Conservation (phyloP, 768 basidiomycete genomes). For the Sutorius australiensis region DNA sequence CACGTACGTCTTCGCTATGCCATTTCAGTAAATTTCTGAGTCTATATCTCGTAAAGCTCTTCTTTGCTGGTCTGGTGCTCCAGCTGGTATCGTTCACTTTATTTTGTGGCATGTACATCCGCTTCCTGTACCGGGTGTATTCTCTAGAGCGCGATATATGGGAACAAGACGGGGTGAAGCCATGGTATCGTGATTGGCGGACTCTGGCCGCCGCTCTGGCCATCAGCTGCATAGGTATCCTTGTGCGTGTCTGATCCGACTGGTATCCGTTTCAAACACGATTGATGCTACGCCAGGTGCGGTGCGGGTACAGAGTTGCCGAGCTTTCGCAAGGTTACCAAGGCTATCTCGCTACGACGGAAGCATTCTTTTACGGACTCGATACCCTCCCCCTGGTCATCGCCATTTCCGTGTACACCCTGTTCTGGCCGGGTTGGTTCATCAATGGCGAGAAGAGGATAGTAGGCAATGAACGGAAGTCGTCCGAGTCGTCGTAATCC, state of each 20-base stretch:
- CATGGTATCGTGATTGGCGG: slow-evolving; percentile 59
- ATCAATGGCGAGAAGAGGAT: slow-evolving; percentile 23
- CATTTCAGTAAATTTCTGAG: slow-evolving; percentile 24
- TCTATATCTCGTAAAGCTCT: slow-evolving; percentile 45
- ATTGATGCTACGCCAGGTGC: slow-evolving; percentile 41
- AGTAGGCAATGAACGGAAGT: neutral
- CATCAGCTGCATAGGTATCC: slow-evolving; percentile 58
- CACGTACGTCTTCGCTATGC: slow-evolving; percentile 29
- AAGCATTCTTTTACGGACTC: slow-evolving; percentile 61
- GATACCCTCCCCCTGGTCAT: slow-evolving; percentile 66
- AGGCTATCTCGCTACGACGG: slow-evolving; percentile 54
- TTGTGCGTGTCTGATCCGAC: slow-evolving; percentile 39
- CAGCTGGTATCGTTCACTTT: slow-evolving; percentile 51
- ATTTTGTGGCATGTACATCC: slow-evolving; percentile 44
- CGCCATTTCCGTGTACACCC: slow-evolving; percentile 51
- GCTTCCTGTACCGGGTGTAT: slow-evolving; percentile 49
- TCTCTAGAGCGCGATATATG: slow-evolving; percentile 34
- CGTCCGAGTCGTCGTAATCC: slow-evolving; percentile 26
- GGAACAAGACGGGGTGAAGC: slow-evolving; percentile 33
- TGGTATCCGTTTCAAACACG: no score
- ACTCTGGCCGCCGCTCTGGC: slow-evolving; percentile 47
- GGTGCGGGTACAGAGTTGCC: slow-evolving; percentile 56
- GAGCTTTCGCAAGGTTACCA: slow-evolving; percentile 64
- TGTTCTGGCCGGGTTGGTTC: slow-evolving; percentile 65
- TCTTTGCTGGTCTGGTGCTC: slow-evolving; percentile 53